Base-by-base conservation (phyloP, 148 eudicot species). In the Rhododendron ovatum region DNA sequence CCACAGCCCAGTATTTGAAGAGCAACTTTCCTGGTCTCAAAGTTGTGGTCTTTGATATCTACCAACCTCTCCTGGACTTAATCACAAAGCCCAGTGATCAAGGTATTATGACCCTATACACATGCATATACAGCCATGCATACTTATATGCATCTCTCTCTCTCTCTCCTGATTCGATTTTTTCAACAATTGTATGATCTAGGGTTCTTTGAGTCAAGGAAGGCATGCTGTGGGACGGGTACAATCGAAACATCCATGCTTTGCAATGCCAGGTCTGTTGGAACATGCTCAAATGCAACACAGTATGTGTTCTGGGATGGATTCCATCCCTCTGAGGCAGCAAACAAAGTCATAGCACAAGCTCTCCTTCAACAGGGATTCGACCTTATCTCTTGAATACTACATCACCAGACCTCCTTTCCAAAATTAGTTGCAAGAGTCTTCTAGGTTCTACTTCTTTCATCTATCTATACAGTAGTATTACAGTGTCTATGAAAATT, bases 271-370 rank as follows among this genome's bases (percentile, higher is more conserved):
- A 90, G 94, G 85, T 92, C 98, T 0, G 80, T 90, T 11, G 98
- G 96, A 6, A 96, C 99, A 74, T 96, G 99, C 90, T 88, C 95
- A 33, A 96, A 96, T 84, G 94, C 98, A 55, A 92, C 95, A 80
- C 84, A 92, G 85, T 93, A 96, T 30, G 94, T 96, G 59, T 96
- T 96, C 85, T 92, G 98, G 98, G 98, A 95, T 83, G 98, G 98
- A 55, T 94, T 93, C 76, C 98, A 96, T 86, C 98, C 98, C 33
- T 92, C 95, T 35, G 94, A 95, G 89, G 92, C 96, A 4, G 96
- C 94, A n/a, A 96, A 96, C 86, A 87, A 92, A 82, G 88, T 88
- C 73, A 78, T 94, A 86, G 95, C 97, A 3, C 94, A 86, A 41
- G 83, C 82, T 88, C 93, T 95, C 48, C 93, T 96, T 28, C 80